Evolutionary conservation across 2,329 filamentous ascomycete genomes (phyloP).

Genomic region (Cytospora piceicola): DNA sequence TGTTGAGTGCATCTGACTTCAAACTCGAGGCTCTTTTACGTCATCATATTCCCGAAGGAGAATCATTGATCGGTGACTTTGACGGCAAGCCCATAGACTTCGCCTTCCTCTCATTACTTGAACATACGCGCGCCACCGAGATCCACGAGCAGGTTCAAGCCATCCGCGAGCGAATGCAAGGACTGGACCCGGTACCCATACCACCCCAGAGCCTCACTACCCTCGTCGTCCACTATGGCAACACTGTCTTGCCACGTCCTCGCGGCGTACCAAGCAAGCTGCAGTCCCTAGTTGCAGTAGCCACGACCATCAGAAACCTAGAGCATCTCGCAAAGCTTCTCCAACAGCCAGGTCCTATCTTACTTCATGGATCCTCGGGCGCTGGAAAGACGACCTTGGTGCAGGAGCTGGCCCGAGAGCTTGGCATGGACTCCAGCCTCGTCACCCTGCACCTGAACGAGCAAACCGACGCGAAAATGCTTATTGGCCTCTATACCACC

Average conservation of each 20-base stretch:
- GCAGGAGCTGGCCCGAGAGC: constrained; percentile 77
- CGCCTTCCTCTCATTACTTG: constrained; percentile 67
- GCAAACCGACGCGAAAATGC: constrained; percentile 95
- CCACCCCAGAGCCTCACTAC: constrained; percentile 54
- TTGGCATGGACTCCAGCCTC: constrained; percentile 80
- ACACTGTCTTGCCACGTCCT: constrained; percentile 69
- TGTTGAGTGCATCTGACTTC: constrained; percentile 78
- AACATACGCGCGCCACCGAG: constrained; percentile 57
- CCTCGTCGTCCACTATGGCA: constrained; percentile 67
- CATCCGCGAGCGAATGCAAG: constrained; percentile 16
- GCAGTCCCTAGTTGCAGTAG: constrained; percentile 67
- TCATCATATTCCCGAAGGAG: constrained; percentile 64
- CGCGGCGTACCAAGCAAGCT: constrained; percentile 50
- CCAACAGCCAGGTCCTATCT: constrained; percentile 69
- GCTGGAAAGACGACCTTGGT: constrained; percentile 89
- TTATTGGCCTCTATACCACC: constrained; percentile 92
- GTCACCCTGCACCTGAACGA: constrained; percentile 96
- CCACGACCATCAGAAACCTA: constrained; percentile 75
- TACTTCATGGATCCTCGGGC: constrained; percentile 82
- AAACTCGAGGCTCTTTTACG: constrained; percentile 74
- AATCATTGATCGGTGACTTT: constrained; percentile 69
- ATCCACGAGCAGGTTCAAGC: constrained; percentile 43
- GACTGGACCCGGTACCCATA: background rate
- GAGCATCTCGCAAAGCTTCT: constrained; percentile 69
- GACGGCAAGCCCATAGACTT: constrained; percentile 81